These are phyloP conservation scores for Naegleria gruberi DNA, from an alignment of 208 protist species.

Conservation along the genomic window DNA sequence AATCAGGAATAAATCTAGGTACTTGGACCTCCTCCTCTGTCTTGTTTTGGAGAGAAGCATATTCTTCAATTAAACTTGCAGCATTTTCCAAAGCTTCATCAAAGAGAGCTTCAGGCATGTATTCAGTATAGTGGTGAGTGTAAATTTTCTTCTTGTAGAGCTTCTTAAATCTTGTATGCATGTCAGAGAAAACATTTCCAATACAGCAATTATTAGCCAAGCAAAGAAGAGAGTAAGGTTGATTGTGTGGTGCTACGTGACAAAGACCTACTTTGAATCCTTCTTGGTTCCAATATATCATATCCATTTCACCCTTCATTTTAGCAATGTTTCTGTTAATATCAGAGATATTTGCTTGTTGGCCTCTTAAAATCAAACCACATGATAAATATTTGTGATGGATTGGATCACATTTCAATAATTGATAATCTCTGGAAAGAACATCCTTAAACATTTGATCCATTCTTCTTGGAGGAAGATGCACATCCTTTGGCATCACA, in stretches of 20 bases:
- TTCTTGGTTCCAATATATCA: constrained; percentile 89
- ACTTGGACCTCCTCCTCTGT: not conserved
- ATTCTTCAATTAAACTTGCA: not conserved
- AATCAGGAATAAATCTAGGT: constrained; percentile 7
- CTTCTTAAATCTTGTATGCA: constrained; percentile 70
- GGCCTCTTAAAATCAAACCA: constrained; percentile 92
- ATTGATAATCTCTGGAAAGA: constrained; percentile 79
- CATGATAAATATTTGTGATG: constrained; percentile 94
- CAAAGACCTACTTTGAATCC: constrained; percentile 90
- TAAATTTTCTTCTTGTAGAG: constrained; percentile 77
- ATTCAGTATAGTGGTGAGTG: constrained; percentile 83
- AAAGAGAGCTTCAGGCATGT: constrained; percentile 45
- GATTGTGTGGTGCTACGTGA: constrained; percentile 71
- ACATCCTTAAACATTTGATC: constrained; percentile 63
- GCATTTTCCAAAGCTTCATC: not conserved
- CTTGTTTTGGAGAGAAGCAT: not conserved
- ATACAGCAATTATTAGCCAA: constrained; percentile 83
- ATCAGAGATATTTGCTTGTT: constrained; percentile 78
- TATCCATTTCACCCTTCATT: constrained; percentile 59
- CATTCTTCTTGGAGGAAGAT: constrained; percentile 68
- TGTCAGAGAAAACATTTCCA: constrained; percentile 54
- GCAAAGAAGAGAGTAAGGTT: constrained; percentile 76
- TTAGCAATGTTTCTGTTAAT: constrained; percentile 71
- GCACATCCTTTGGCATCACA: constrained; percentile 75
- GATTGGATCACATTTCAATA: constrained; percentile 88